Evolutionary conservation across 805 yeast species (phyloP).

Genomic region (Ogataea methylovora): DNA sequence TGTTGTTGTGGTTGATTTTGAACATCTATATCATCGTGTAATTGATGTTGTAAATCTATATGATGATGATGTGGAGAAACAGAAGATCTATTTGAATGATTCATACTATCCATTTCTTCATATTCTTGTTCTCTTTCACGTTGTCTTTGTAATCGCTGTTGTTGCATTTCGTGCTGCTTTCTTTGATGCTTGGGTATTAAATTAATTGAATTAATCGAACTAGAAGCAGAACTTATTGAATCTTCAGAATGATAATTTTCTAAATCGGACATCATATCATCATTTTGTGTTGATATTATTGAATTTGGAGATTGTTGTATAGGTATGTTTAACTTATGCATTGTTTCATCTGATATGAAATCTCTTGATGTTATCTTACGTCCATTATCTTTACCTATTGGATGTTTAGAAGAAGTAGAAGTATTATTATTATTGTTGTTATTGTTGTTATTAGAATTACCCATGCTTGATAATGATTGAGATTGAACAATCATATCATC

Average conservation of each 20-base stretch:
- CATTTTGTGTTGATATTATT: constrained; percentile 17
- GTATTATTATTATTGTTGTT: background rate
- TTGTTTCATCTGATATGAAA: constrained; percentile 86
- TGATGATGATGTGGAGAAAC: constrained; percentile 1
- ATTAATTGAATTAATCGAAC: constrained; percentile 13
- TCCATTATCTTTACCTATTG: constrained; percentile 32
- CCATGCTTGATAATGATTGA: background rate
- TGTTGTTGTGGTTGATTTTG: constrained; percentile 78
- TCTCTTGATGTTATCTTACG: constrained; percentile 93
- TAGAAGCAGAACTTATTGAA: constrained; percentile 16
- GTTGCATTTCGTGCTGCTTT: constrained; percentile 13
- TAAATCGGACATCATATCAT: constrained; percentile 17
- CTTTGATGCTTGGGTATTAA: constrained; percentile 25
- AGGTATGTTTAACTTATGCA: constrained; percentile 60
- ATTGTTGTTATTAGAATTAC: constrained; percentile 9
- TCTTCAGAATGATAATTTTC: constrained; percentile 21
- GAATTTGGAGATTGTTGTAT: constrained; percentile 13
- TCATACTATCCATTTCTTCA: constrained; percentile 5
- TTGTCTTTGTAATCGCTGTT: constrained; percentile 4
- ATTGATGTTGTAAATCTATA: constrained; percentile 19
- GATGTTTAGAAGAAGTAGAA: background rate
- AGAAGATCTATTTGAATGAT: constrained; percentile 11
- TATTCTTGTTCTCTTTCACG: constrained; percentile 9
- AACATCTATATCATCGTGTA: constrained; percentile 83
- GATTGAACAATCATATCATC: constrained; percentile 44